Base-by-base conservation (phyloP, 1,139 yeast genomes). In the Pichia kudriavzevii region DNA sequence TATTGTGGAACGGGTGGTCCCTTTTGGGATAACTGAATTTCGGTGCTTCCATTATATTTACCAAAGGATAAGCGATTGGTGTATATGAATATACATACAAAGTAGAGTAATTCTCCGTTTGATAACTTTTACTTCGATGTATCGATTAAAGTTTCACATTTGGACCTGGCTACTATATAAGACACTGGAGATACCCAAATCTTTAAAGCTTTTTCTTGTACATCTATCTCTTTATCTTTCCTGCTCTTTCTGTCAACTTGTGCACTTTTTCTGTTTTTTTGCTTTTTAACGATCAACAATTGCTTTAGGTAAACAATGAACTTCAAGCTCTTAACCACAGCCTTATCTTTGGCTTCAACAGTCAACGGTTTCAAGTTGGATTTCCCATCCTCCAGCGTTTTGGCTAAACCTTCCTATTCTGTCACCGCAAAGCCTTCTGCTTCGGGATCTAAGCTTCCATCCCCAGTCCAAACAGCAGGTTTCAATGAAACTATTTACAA, bases 401-500 rank as follows among this genome's bases (percentile, higher is more conserved):
- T 39, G 12, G 27, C 13, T 22, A 39, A 30, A 14, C 42, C 40
- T 11, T 35, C 42, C 6, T 33, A 30, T 12, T 19, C 43, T 10
- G 28, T 34, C n/a, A 26, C 36, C 10, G 9, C 31, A 3, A 12
- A 13, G 5, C 36, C 40, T 10, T 28, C 37, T 14, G 32, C 49
- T 10, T 39, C 49, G 15, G 36, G 43, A 12, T 34, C 39, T 6
- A 21, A 41, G 3, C 35, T 45, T 6, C 35, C 44, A 21, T 36
- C 39, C 9, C 49, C 53, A 13, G 43, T 39, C 15, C 38, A 39
- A 39, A 39, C 54, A 12, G 45, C 48, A 4, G 53, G 52, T 17
- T 30, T 48, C 15, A 49, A 46, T 24, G 44, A 36, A 22, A 42
- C 48, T 3, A 29, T 47, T 26, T 50, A 48, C 26, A 31, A 37